phyloP scores from a whole-genome alignment of 1,139 yeast species.

The Suhomyces bokatorum region DNA sequence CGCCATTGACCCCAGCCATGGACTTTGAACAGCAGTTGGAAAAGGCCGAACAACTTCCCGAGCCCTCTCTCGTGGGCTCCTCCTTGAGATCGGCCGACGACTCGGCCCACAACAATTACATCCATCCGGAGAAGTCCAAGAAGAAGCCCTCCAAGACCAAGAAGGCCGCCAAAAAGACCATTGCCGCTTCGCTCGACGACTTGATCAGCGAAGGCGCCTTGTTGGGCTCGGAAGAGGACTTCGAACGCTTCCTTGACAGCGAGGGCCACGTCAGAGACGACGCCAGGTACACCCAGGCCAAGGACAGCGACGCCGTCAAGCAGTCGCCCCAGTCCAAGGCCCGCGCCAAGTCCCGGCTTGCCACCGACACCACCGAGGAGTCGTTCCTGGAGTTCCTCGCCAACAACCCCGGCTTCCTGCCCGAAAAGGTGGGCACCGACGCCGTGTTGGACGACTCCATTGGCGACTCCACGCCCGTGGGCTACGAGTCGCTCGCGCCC shows the following conservation, averaged over 20 bases:
- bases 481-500: slow-evolving; percentile 1
- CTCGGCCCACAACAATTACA: slow-evolving; percentile 47
- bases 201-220: slow-evolving; percentile 62
- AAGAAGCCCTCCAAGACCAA: slow-evolving; percentile 14
- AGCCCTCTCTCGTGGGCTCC: slow-evolving; percentile 61
- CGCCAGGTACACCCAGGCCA: slow-evolving; percentile 30
- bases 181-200: slow-evolving; percentile 54
- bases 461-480: slow-evolving; percentile 5
- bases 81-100: slow-evolving; percentile 55
- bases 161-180: slow-evolving; percentile 17
- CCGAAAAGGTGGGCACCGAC: slow-evolving; percentile 14
- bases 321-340: slow-evolving; percentile 6
- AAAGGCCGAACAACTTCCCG: slow-evolving; percentile 47
- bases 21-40: slow-evolving; percentile 62
- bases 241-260: slow-evolving; percentile 52
- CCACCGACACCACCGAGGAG: slow-evolving; percentile 7
- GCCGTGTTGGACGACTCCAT: slow-evolving; percentile 7
- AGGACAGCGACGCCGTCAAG: not conserved
- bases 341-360: not conserved
- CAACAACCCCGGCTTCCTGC: slow-evolving; percentile 9
- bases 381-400: slow-evolving; percentile 14
- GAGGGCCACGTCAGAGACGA: slow-evolving; percentile 53
- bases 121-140: slow-evolving; percentile 42
- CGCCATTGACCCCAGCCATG: slow-evolving; percentile 28
- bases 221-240: slow-evolving; percentile 56